These are phyloP conservation scores for Albugo candida DNA, from an alignment of 352 stramenopile genomes.

Conservation along the genomic window DNA sequence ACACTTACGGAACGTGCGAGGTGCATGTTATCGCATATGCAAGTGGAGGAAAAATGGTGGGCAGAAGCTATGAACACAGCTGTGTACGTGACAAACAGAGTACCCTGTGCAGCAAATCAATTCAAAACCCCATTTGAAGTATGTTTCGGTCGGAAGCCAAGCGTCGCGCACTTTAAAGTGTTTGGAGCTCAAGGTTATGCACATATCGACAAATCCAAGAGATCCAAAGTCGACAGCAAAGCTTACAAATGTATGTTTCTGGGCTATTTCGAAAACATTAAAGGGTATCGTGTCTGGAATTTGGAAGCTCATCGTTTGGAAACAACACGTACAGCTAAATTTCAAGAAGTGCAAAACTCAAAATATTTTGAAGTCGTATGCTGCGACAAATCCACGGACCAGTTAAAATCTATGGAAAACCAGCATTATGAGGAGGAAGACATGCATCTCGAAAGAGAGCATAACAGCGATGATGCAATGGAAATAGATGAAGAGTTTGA, in stretches of 20 bases:
- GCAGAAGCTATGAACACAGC: no score
- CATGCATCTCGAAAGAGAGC: not conserved
- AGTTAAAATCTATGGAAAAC: no score
- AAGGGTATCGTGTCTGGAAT: not conserved
- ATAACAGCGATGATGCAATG: not conserved
- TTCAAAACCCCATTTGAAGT: not conserved
- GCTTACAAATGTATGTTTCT: no score
- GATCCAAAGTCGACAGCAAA: no score
- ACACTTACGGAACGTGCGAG: slow-evolving; percentile 6
- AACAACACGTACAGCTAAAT: not conserved
- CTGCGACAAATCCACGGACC: not conserved
- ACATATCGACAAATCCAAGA: no score
- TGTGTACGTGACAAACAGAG: no score
- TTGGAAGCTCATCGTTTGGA: not conserved
- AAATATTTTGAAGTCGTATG: not conserved
- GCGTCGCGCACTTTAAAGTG: no score
- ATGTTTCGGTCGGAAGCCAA: no score
- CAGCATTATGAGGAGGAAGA: not conserved
- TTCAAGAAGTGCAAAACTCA: not conserved
- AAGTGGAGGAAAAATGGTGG: slow-evolving; percentile 1
- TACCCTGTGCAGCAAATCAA: no score
- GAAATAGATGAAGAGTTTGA: not conserved
- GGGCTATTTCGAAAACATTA: no score
- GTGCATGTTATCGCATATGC: slow-evolving; percentile 6
- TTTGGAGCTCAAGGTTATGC: not conserved